Evolutionary conservation across 2,329 filamentous ascomycete species (phyloP).

Genomic region (Apiospora koreana): DNA sequence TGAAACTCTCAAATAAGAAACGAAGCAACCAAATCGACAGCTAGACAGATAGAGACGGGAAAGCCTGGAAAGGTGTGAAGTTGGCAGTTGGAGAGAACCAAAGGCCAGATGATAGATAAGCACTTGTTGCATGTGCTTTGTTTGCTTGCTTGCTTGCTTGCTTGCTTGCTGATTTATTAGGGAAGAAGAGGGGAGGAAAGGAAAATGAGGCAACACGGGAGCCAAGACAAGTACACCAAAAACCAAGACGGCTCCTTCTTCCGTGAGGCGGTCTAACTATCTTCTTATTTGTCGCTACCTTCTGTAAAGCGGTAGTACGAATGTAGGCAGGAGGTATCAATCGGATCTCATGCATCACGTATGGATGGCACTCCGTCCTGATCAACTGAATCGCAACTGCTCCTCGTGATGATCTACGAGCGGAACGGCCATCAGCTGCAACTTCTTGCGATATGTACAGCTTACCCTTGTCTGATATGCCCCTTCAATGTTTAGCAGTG

Average conservation of each 20-base stretch:
- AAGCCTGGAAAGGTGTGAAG: background rate
- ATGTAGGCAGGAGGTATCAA: constrained; percentile 10
- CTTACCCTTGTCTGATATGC: background rate
- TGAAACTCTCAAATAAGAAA: background rate
- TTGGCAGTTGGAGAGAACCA: background rate
- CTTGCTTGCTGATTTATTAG: background rate
- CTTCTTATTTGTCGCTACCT: background rate
- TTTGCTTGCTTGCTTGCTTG: no score
- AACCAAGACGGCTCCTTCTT: background rate
- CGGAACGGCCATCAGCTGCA: background rate
- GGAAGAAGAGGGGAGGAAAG: background rate
- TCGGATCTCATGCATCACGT: constrained; percentile 20
- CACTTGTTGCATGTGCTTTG: no score
- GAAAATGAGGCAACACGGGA: background rate
- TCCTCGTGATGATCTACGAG: constrained; percentile 28
- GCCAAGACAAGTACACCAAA: background rate
- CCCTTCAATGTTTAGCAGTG: background rate
- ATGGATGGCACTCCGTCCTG: constrained; percentile 16
- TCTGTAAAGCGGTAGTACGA: background rate
- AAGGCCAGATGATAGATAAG: background rate
- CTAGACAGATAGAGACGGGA: background rate
- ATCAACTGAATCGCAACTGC: constrained; percentile 24
- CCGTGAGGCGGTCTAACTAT: background rate
- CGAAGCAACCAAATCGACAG: background rate
- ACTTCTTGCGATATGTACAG: background rate